Percentiles rank a stretch among this genome's conserved stretches.
phyloP scores from a whole-genome alignment of 768 basidiomycete genomes.

The Pulveroboletus frians region DNA sequence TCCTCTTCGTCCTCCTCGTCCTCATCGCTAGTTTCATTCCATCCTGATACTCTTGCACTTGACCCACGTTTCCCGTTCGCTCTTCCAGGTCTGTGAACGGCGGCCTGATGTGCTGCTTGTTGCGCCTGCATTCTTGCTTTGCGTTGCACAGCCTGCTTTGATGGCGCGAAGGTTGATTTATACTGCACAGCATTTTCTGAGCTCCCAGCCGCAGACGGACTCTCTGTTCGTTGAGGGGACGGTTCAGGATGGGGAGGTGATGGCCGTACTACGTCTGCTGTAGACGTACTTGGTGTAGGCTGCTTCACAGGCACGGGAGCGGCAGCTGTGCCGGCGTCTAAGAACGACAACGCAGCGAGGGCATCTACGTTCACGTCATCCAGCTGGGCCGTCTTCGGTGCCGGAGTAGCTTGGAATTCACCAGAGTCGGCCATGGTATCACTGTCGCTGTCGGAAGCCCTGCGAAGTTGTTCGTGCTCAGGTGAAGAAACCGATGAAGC shows the following conservation, averaged over 20 bases:
- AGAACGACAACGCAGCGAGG: constrained; percentile 72
- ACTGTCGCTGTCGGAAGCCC: constrained; percentile 23
- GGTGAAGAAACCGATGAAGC: constrained; percentile 36
- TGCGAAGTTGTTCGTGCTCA: constrained; percentile 27
- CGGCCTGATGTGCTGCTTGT: constrained; percentile 76
- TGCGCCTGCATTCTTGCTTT: constrained; percentile 81
- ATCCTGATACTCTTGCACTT: constrained; percentile 40
- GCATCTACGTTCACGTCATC: constrained; percentile 64
- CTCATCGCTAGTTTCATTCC: constrained; percentile 74
- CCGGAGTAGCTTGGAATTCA: constrained; percentile 2
- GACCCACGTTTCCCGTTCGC: constrained; percentile 37
- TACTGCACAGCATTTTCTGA: constrained; percentile 40
- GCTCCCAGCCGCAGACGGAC: constrained; percentile 11
- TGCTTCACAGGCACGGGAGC: constrained; percentile 19
- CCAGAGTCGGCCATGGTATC: constrained; percentile 32
- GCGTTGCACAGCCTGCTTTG: constrained; percentile 77
- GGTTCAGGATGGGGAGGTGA: constrained; percentile 24
- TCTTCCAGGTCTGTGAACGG: constrained; percentile 68
- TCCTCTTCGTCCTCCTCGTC: constrained; percentile 76
- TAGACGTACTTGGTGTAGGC: constrained; percentile 1
- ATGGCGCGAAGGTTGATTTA: constrained; percentile 86
- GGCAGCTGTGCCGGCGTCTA: constrained; percentile 40
- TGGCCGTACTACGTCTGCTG: constrained; percentile 6
- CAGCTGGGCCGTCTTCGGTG: constrained; percentile 18
- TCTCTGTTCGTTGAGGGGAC: constrained; percentile 36